Base-by-base conservation (phyloP, 495 filamentous ascomycete species). In the Talaromyces nanjingensis region DNA sequence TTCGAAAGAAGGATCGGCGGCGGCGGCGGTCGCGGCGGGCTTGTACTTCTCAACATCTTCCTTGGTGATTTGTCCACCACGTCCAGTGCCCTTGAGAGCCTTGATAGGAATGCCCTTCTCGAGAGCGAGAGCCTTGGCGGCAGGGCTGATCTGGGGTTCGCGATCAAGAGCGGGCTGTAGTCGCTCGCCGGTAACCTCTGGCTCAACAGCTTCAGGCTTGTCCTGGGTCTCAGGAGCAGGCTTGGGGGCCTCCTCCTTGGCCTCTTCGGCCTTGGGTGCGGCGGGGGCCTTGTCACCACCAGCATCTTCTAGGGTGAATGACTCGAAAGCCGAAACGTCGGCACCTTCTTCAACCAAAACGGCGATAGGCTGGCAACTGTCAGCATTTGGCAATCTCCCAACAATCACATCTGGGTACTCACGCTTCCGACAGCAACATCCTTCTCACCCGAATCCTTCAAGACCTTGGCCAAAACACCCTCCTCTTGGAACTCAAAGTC, bases 401-500 rank as follows among this genome's bases (percentile, higher is more conserved):
- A 5, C 11, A 6, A 54, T 24, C 29, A 37, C 24, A 67, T 55
- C 33, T 37, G 54, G 65, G 62, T 57, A 85, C 92, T 76, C 86
- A 98, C 94, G 74, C 91, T 91, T 74, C 94, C 94, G 70, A 99
- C 93, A 42, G 94, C 75, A 66, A 99, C 83, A 73, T 98, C 96
- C 81, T 98, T 98, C 77, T 90, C 92, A 54, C 96, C 96, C 34
- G 87, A 87, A 2, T 96, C 90, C 80, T 92, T 96, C 75, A 99
- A 77, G 65, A 98, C 85, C 85, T 97, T 98, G 64, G 96, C 96
- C 63, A 99, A 79, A 37, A 96, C 83, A 80, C 96, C 94, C 73
- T 99, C 94, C 67, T 99, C 94, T 77, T 99, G 96, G 77, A 96
- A 99, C 77, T 99, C 96, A 71, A 99, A 99, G 82, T 99, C 96